Evolutionary conservation across 1,139 yeast genomes (phyloP), one percentile per base, ranked within the genome.

Genomic region (Yamadazyma jaroonii): DNA sequence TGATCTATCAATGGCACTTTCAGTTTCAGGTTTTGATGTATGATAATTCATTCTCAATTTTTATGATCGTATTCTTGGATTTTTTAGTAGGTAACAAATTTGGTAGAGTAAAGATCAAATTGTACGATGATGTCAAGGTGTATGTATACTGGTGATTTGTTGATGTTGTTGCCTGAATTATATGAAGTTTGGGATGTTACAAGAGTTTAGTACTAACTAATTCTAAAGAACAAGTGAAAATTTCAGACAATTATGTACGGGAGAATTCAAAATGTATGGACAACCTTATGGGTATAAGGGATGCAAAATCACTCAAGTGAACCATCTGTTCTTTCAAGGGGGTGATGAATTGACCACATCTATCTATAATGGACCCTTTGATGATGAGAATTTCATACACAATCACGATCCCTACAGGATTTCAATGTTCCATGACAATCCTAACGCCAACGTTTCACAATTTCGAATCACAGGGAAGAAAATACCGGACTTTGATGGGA

Each of bases 1-100:
- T 1, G 75, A 57, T 37, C 96, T 71, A 57, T 89, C 95, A 31
- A 90, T 85, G 9, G 97, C 97, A 9, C 82, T 61, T 2, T 67
- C 70, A 0, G 88, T 58, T 30, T 80, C 84, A 0, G 96, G 95
- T 15, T 77, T 74, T 1, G 92, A 79, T 0, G 95, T 86, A 41
- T 68, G 75, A 50, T 60, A 67, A 52, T 32, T 45, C 48, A 36
- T 25, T 35, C 20, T 6, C 29, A 22, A 10, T 20, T 3, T 10
- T 26, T 11, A 34, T 29, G 38, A 35, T 34, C 10, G 35, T 34
- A 17, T 38, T 38, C 29, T 24, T 34, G 10, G 38, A 38, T 25
- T 9, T 38, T 9, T 34, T 34, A 10, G 25, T 29, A 7, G 41
- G 36, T 2, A 35, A 14, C 13, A 31, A 31, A 9, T 31, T 39